Conservation (phyloP, 305 asterid genomes). For the Fraxinus ornus region DNA sequence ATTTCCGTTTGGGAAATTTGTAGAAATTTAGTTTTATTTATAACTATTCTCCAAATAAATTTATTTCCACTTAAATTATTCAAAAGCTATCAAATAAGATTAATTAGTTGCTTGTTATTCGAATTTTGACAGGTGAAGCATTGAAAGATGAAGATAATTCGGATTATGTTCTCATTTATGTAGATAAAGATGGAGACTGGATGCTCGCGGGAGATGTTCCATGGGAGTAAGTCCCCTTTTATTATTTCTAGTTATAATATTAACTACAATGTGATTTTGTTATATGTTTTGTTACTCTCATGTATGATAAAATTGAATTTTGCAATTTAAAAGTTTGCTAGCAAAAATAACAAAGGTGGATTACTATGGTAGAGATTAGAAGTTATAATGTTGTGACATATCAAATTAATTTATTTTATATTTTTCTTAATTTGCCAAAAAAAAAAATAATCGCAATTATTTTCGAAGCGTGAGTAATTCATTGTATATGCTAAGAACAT, state of each 20-base stretch:
- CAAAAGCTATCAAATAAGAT: neutral
- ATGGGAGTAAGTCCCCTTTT: conserved; percentile 47
- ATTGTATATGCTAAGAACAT: neutral
- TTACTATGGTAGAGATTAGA: neutral
- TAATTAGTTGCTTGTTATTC: neutral
- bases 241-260: neutral
- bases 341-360: neutral
- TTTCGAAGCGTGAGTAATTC: neutral
- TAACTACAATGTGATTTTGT: neutral
- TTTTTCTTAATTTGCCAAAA: neutral
- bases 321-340: neutral
- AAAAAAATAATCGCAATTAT: neutral
- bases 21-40: too few species aligned
- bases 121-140: conserved; percentile 41
- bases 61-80: neutral
- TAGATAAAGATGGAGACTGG: conserved; percentile 77
- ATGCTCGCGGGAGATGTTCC: conserved; percentile 77
- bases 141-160: conserved; percentile 46
- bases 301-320: neutral
- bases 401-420: neutral
- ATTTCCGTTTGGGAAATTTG: neutral
- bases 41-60: neutral
- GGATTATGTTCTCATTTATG: conserved; percentile 58
- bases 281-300: neutral
- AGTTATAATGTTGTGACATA: too few species aligned